A percentile compares a stretch with the other conserved stretches of the same genome.
Evolutionary conservation across 106 monocot genomes (phyloP).

Genomic region (Dendrobium catenatum): DNA sequence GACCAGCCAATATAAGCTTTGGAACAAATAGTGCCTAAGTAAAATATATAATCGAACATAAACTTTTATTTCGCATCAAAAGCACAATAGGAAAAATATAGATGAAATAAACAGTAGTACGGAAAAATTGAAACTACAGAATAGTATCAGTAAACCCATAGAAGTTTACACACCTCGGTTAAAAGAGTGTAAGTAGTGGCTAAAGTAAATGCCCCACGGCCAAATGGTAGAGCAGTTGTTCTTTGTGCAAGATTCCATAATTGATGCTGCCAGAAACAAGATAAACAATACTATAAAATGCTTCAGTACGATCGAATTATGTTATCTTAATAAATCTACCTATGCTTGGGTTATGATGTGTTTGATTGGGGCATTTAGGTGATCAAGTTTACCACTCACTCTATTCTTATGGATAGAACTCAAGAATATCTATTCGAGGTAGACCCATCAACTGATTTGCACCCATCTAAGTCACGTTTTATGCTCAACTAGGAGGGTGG

Average conservation of each 20-base stretch:
- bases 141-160: background rate
- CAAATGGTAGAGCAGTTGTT: constrained; percentile 88
- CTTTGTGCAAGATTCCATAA: constrained; percentile 96
- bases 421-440: no score
- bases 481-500: no score
- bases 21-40: constrained; percentile 67
- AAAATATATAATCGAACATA: constrained; percentile 6
- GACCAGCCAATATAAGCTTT: constrained; percentile 79
- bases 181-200: constrained; percentile 81
- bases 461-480: no score
- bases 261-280: constrained; percentile 51
- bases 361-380: no score
- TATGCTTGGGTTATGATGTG: no score
- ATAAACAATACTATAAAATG: background rate
- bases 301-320: no score
- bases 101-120: background rate
- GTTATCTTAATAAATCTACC: no score
- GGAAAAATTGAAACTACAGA: background rate
- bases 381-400: no score
- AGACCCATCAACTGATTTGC: no score
- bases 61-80: background rate
- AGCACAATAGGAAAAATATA: background rate
- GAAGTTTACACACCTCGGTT: constrained; percentile 47
- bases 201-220: constrained; percentile 91
- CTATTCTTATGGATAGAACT: no score